A percentile compares a stretch with the other conserved stretches of the same genome.
Evolutionary conservation across 257 asterid genomes (phyloP).

Genomic region (Plantago ovata): DNA sequence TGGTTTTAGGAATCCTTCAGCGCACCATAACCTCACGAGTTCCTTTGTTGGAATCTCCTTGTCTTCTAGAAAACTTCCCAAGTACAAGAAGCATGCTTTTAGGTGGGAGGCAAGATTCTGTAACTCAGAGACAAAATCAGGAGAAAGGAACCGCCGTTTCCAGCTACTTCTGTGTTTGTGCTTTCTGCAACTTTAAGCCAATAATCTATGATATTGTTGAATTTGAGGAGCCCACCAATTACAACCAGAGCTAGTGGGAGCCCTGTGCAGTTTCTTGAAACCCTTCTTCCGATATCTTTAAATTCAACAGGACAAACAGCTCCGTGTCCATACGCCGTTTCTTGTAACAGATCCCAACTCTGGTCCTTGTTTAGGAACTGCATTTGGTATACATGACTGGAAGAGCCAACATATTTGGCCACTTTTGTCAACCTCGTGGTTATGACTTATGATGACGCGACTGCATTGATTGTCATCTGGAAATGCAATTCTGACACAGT

Average conservation of each 20-base stretch:
- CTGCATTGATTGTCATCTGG: not conserved
- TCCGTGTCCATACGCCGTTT: not conserved
- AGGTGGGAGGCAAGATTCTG: not conserved
- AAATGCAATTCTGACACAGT: not conserved
- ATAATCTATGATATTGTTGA: not conserved
- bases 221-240: too few relatives aligned
- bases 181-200: not conserved
- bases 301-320: not conserved
- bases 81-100: constrained; percentile 1
- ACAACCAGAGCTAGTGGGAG: too few relatives aligned
- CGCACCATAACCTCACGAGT: not conserved
- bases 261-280: too few relatives aligned
- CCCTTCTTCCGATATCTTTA: too few relatives aligned
- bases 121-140: not conserved
- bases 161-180: not conserved
- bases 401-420: too few relatives aligned
- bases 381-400: too few relatives aligned
- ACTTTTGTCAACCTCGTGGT: not conserved
- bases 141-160: not conserved
- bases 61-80: not conserved
- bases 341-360: not conserved
- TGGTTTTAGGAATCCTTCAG: constrained; percentile 5
- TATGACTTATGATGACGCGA: not conserved
- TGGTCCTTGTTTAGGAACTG: not conserved
- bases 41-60: not conserved